Evolutionary conservation across 225 moss, liverwort and hornwort species (phyloP), one percentile per base, ranked within the genome.

Genomic region (Pleurozium schreberi): DNA sequence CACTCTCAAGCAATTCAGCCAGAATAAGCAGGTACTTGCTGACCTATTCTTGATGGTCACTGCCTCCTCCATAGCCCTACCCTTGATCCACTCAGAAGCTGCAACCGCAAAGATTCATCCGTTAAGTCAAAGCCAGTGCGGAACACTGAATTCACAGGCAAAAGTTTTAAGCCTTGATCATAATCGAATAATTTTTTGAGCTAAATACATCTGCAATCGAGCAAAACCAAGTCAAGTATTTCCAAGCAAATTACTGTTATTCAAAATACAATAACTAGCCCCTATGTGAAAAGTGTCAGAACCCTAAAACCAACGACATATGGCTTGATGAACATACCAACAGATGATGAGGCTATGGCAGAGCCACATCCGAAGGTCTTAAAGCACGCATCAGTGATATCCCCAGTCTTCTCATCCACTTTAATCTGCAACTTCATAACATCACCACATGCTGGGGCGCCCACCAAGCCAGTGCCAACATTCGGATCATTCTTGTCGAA

Each of bases 391-490:
- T 98, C 98, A 64, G 94, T 88, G 52, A 98, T 96, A n/a, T 98
- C 95, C 55, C 98, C 98, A 8, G 93, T 93, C 88, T 94, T 87
- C 52, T 97, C 97, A 81, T 98, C 96, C 87, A 98, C 98, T 88
- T 96, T 97, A 76, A 98, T 98, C 90, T 98, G 97, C 89, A 98
- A 93, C 91, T 98, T 98, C 98, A 98, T 98, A n/a, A 98, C 98
- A 90, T 98, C 97, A 31, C 98, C 98, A 86, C 97, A 98, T 63
- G 98, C 97, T 79, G 98, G 98, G 47, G 98, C 98, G 70, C 98
- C 98, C 40, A 98, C 98, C 63, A 98, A 91, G 70, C 98, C 98
- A 79, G 97, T 98, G 87, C 98, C 98, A 53, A 98, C 98, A 67
- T 86, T 94, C 36, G 97, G 97, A 90, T 98, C 97, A 80, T 90